Evolutionary conservation across 2,329 filamentous ascomycete genomes (phyloP).

Genomic region (Penicillium sp.): DNA sequence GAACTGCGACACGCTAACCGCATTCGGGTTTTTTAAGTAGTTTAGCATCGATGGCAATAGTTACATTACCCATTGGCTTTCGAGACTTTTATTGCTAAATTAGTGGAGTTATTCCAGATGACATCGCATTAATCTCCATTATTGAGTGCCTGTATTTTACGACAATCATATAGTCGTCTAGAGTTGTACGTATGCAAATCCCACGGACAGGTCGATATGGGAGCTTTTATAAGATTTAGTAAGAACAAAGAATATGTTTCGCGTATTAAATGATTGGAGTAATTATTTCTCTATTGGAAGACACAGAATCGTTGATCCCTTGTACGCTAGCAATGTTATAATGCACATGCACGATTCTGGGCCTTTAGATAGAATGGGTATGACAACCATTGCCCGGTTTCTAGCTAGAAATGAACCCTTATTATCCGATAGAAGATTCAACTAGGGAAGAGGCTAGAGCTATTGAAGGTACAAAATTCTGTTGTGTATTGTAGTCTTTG

Average conservation of each 20-base stretch:
- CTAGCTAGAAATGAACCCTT: not conserved
- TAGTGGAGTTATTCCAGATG: too few relatives aligned
- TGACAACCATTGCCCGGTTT: not conserved
- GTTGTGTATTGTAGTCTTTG: not conserved
- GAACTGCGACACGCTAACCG: conserved; percentile 11
- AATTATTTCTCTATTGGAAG: not conserved
- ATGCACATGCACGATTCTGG: not conserved
- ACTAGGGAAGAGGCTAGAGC: not conserved
- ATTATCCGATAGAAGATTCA: not conserved
- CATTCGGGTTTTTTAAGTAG: conserved; percentile 1
- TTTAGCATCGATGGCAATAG: not conserved
- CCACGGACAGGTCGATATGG: too few relatives aligned
- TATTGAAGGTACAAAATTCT: accelerated
- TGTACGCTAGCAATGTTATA: not conserved
- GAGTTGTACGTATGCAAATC: too few relatives aligned
- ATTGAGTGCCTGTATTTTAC: too few relatives aligned
- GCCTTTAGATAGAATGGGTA: not conserved
- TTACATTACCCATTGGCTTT: not conserved
- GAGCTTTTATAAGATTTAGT: too few relatives aligned
- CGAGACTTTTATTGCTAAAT: not conserved
- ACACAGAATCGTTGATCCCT: not conserved
- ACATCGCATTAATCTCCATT: too few relatives aligned
- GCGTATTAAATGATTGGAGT: too few relatives aligned
- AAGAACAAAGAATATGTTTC: too few relatives aligned
- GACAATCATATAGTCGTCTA: too few relatives aligned